Percentiles rank a stretch among this genome's conserved stretches.
phyloP scores from a whole-genome alignment of 352 stramenopile genomes.

The Albugo candida region DNA sequence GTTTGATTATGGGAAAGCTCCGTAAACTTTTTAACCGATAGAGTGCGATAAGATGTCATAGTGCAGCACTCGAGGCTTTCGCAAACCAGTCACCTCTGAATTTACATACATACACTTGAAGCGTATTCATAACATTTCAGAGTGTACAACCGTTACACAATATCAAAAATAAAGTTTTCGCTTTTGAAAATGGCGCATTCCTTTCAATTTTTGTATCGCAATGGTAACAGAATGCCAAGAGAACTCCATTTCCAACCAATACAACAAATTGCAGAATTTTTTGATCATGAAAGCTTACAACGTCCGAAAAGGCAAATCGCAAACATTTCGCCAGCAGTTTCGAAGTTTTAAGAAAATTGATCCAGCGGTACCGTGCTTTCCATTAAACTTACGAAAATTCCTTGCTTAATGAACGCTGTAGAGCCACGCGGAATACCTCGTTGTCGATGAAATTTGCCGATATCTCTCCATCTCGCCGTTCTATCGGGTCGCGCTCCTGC shows the following conservation, averaged over 20 bases:
- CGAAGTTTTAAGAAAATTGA: conserved; percentile 18
- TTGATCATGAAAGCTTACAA: conserved; percentile 70
- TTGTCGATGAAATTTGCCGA: conserved; percentile 34
- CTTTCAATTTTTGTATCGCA: too few relatives aligned
- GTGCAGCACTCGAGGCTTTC: too few relatives aligned
- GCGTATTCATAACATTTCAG: too few relatives aligned
- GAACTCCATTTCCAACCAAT: conserved; percentile 1
- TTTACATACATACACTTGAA: too few relatives aligned
- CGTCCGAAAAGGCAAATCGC: conserved; percentile 26
- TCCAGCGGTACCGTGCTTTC: conserved; percentile 2
- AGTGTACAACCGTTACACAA: too few relatives aligned
- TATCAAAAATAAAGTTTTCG: too few relatives aligned
- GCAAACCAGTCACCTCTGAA: too few relatives aligned
- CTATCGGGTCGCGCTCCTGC: conserved; percentile 26
- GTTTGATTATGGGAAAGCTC: too few relatives aligned
- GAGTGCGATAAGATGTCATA: too few relatives aligned
- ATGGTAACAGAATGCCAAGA: too few relatives aligned
- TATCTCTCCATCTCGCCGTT: conserved; percentile 55
- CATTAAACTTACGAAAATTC: neutral
- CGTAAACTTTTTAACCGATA: too few relatives aligned
- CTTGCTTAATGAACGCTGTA: conserved; percentile 1
- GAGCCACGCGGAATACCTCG: conserved; percentile 16
- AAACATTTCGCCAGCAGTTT: conserved; percentile 49
- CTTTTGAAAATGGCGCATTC: too few relatives aligned
- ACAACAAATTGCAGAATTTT: conserved; percentile 56